Conservation (phyloP, 805 yeast genomes). For the Citeromyces matritensis region DNA sequence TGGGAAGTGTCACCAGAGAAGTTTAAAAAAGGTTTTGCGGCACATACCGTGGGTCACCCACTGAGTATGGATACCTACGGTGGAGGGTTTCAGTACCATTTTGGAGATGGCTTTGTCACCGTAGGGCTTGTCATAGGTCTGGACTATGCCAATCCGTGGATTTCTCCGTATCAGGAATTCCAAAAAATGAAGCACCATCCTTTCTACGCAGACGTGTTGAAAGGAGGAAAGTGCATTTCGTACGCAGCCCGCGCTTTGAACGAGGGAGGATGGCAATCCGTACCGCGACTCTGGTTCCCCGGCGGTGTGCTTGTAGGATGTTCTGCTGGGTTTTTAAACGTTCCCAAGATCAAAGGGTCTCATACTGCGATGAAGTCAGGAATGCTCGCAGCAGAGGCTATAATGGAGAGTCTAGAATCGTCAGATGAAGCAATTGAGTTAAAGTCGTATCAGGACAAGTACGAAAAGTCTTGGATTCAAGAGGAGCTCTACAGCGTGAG, state of each 20-base stretch:
- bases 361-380: constrained; percentile 97
- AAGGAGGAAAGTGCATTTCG: constrained; percentile 85
- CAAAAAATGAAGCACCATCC: constrained; percentile 92
- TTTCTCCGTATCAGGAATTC: constrained; percentile 92
- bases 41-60: constrained; percentile 88
- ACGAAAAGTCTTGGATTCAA: constrained; percentile 71
- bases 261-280: constrained; percentile 93
- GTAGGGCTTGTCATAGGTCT: constrained; percentile 92
- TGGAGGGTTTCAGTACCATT: constrained; percentile 95
- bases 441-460: constrained; percentile 42
- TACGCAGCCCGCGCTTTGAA: constrained; percentile 94
- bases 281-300: constrained; percentile 84
- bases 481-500: constrained; percentile 77
- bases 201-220: constrained; percentile 53
- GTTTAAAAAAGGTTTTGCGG: constrained; percentile 66
- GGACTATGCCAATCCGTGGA: constrained; percentile 89
- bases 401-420: constrained; percentile 30
- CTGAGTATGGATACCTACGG: constrained; percentile 65
- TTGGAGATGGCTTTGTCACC: constrained; percentile 83
- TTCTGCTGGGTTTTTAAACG: constrained; percentile 93
- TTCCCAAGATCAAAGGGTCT: constrained; percentile 94
- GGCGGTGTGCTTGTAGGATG: constrained; percentile 96
- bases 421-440: constrained; percentile 28
- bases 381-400: constrained; percentile 83
- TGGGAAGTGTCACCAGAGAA: constrained; percentile 88